Evolutionary conservation across 352 stramenopile genomes (phyloP), one percentile per base, ranked within the genome.

Genomic region (Achlya hypogyna): DNA sequence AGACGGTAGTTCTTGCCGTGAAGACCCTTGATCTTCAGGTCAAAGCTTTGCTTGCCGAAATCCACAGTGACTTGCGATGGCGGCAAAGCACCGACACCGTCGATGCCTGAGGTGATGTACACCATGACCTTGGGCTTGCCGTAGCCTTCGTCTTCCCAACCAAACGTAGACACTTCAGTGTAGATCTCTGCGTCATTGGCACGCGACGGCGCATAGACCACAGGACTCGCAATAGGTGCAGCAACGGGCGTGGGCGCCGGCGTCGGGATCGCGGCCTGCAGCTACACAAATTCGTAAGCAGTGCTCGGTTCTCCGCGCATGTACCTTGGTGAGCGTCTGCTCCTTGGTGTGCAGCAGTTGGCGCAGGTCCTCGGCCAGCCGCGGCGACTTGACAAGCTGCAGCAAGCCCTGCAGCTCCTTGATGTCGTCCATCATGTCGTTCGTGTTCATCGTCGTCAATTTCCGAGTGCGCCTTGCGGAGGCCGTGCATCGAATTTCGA

Each of bases 71-170:
- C 71, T 31, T 79, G 81, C 58, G 91, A 78, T 69, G 87, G 83
- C 0, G 86, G 81, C 51, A 95, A 53, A 25, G 79, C 69, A 1
- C 86, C 86, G 1, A 95, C 82, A 22, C 82, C 86, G 35, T 95
- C 86, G 12, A 95, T 69, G 20, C 84, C 84, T 42, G 86, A 91
- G 75, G 90, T 89, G 60, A 95, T 74, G 65, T 93, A 85, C 47
- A 95, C 81, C 43, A 71, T 75, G 43, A 95, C 84, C 68, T 93
- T 93, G 56, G 80, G 66, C 71, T 95, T 95, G 34, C 86, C 86
- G 54, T 89, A 95, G n/a, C 86, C 78, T 56, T 95, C 86, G 64
- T 95, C 84, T 62, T 95, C 86, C 86, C 86, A 95, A 20, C 84
- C 82, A 64, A 95, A 95, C 8, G 82, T 83, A 29, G 79, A 86